Base-by-base conservation (phyloP, 495 filamentous ascomycete genomes). In the Lasiosphaeriaceae sp. region DNA sequence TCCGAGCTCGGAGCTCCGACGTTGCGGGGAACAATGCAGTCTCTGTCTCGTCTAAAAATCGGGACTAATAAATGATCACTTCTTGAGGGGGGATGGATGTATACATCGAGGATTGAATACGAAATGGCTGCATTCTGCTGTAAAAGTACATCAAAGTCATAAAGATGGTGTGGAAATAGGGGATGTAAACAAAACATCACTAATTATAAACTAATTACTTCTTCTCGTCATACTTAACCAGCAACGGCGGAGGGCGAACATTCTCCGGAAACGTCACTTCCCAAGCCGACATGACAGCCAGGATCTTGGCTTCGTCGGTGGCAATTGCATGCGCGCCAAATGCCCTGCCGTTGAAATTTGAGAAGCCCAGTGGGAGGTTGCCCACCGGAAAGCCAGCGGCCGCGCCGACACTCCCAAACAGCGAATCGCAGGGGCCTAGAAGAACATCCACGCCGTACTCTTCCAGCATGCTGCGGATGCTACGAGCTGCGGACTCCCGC, bases 251-350 rank as follows among this genome's bases (percentile, higher is more conserved):
- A 14, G 9, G 39, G 14, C 39, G 39, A 12, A 43, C 39, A 43
- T 17, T 29, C 48, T 50, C 29, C 6, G 48, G 24, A 19, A 50
- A 50, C 48, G 48, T 50, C 23, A 23, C 48, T 22, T 50, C 48
- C 48, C 48, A 50, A 8, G 48, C 48, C 11, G 17, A 14, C 48
- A 50, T 50, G 24, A 50, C 24, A 11, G 11, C 11, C 8, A 50
- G 12, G 9, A 50, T 7, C 16, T 12, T 34, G 5, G 11, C 17
- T 8, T 50, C 48, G 29, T 20, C 14, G 29, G 5, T n/a, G 17
- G 23, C 29, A 4, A 6, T 14, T 2, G 23, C 48, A 20, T 14
- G n/a, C 17, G 34, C 7, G 8, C 22, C 21, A n/a, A 31, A 50
- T n/a, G 48, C 9, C 22, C 48, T 29, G 16, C 48, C 48, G 17